A percentile compares a stretch with the other conserved stretches of the same genome.
phyloP scores from a whole-genome alignment of 768 basidiomycete species.

The Tricholoma terreum region DNA sequence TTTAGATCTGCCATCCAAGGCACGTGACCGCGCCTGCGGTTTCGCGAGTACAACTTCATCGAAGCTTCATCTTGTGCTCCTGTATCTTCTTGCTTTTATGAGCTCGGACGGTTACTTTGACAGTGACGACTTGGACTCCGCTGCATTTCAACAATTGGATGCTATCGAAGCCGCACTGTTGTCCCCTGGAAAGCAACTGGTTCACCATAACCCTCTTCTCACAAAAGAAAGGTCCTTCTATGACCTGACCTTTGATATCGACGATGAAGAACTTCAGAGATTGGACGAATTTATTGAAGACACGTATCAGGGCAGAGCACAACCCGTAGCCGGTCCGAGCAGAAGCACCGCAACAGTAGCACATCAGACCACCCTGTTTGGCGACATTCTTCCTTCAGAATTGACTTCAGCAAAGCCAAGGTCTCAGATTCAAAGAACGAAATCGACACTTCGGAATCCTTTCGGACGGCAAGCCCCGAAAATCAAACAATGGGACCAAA shows the following conservation, averaged over 20 bases:
- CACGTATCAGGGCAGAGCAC: constrained; percentile 38
- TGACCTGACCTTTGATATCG: constrained; percentile 55
- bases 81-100: constrained; percentile 38
- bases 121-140: constrained; percentile 60
- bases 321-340: constrained; percentile 43
- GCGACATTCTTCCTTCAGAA: constrained; percentile 42
- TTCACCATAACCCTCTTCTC: constrained; percentile 13
- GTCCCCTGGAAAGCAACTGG: constrained; percentile 16
- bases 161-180: constrained; percentile 61
- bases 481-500: constrained; percentile 89
- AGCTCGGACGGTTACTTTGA: constrained; percentile 78
- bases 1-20: background rate
- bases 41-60: background rate
- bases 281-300: constrained; percentile 54
- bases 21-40: constrained; percentile 26
- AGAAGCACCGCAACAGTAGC: constrained; percentile 34
- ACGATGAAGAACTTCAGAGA: constrained; percentile 50
- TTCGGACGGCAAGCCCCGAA: constrained; percentile 60
- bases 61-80: background rate
- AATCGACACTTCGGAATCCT: constrained; percentile 38
- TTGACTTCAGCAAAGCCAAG: constrained; percentile 32
- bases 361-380: constrained; percentile 65
- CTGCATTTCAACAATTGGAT: constrained; percentile 59
- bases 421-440: constrained; percentile 38
- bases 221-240: constrained; percentile 43